Base-by-base conservation (phyloP, 495 filamentous ascomycete genomes). In the Letharia columbiana region DNA sequence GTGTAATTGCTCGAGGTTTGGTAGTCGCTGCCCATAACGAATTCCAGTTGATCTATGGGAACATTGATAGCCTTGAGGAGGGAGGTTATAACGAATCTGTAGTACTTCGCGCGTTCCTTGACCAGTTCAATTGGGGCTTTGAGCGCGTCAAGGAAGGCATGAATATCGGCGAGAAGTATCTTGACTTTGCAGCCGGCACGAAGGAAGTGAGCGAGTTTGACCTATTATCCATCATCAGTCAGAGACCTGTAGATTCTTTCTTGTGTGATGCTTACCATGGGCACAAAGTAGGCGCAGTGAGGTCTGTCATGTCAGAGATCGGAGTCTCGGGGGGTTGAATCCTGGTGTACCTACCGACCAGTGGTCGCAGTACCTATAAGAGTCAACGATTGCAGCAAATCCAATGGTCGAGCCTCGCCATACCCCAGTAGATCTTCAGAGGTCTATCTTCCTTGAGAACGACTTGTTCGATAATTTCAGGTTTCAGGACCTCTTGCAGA, bases 121-220 rank as follows among this genome's bases (percentile, higher is more conserved):
- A 98, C 91, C n/a, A 97, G 83, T 71, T 96, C 92, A 45, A 96
- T 81, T n/a, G 76, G 77, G 44, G 78, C 77, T 68, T 78, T 77
- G 49, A 80, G 71, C 62, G 77, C 78, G 62, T 81, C 79, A 3
- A 82, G 72, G 73, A 81, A 82, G 23, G 67, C 80, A 67, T 83
- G 81, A 11, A 84, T 75, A 69, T 96, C 91, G 68, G 91, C 91
- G 17, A 96, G 84, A 13, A 96, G 86, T 58, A 96, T 81, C 49
- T 83, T 86, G 64, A 97, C 84, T 33, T 89, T 80, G 76, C 91
- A 96, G 28, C 90, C 92, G 33, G 94, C 92, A 42, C 81, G 81
- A 5, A 98, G 85, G 67, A 96, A 84, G 71, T 98, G 86, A 42
- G 91, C 92, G 70, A 98, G 86, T 76, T 97, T 98, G 67, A 57